Base-by-base conservation (phyloP, 148 eudicot genomes). In the Arbutus unedo region DNA sequence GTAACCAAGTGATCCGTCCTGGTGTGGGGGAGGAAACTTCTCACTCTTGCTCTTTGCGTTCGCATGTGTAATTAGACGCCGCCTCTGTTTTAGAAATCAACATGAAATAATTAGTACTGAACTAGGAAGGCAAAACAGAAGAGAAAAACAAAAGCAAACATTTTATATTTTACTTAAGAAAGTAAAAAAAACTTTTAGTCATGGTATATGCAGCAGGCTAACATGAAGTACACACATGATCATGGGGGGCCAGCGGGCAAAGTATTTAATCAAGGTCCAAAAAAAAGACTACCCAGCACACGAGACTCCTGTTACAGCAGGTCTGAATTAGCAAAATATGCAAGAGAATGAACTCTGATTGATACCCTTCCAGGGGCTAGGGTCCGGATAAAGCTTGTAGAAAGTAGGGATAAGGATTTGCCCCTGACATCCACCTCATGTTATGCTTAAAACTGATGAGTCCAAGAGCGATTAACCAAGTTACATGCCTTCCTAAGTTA, bases 11-110 rank as follows among this genome's bases (percentile, higher is more conserved):
- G 95, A 78, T 41, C 95, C 98, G 81, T 94, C 98, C 77, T 90
- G 94, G 74, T 92, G 98, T 1, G 98, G 98, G 3, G 95, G 98
- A 73, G 98, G 98, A 67, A 94, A 94, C 81, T 94, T 92, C 86
- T 94, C 98, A 57, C 98, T 92, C 84, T 91, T 94, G 92, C 95
- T 91, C 87, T 94, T 90, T 68, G 93, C 95, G 74, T 92, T 94
- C 71, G 94, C 92, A 53, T 90, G 95, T 9, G 93, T 83, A 75
- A 92, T 89, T 43, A 92, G 78, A 25, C 95, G 90, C 74, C 94
- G 89, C 82, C 93, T 92, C 95, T 94, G 93, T 55, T 80, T 31
- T 41, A 44, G 23, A 75, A 16, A 67, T 31, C 53, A 78, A 50
- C 25, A 54, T 18, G 14, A 16, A 57, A 79, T 31, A 56, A 54